phyloP scores from a whole-genome alignment of 1,284 basidiomycete species.

The Rhodotorula glutinis region DNA sequence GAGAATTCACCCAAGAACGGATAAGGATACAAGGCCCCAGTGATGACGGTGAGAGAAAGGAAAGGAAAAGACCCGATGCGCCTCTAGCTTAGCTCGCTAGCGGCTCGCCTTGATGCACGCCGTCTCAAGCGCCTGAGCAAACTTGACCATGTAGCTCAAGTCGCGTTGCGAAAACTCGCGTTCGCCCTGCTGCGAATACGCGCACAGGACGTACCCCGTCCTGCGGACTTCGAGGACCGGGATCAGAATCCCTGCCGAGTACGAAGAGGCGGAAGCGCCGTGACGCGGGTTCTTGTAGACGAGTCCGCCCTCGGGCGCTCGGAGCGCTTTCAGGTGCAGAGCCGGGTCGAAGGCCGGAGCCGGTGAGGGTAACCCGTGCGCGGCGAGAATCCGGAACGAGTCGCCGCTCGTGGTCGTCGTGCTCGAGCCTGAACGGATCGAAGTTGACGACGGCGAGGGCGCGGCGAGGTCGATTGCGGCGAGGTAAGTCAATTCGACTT shows the following conservation, averaged over 20 bases:
- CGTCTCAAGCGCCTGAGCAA: constrained; percentile 40
- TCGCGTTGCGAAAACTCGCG: constrained; percentile 41
- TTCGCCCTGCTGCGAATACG: constrained; percentile 35
- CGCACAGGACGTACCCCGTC: constrained; percentile 42
- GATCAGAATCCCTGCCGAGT: constrained; percentile 41
- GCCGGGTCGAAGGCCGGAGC: constrained; percentile 43
- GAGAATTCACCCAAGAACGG: too few species aligned
- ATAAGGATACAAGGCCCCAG: too few species aligned
- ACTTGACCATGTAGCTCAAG: constrained; percentile 38
- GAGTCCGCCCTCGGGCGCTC: constrained; percentile 43
- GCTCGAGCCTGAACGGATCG: too few species aligned
- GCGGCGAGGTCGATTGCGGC: constrained; percentile 35
- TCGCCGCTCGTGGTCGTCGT: too few species aligned
- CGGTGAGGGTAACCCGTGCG: constrained; percentile 39
- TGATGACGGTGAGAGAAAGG: too few species aligned
- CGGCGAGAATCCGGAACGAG: constrained; percentile 35
- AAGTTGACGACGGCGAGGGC: not conserved
- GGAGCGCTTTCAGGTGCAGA: constrained; percentile 43
- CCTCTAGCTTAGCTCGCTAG: too few species aligned
- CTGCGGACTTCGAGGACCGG: constrained; percentile 38
- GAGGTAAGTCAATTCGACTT: constrained; percentile 43
- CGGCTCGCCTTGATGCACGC: constrained; percentile 13
- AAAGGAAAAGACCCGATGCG: too few species aligned
- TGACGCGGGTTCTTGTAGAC: constrained; percentile 42
- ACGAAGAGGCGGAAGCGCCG: constrained; percentile 10